Evolutionary conservation across 225 moss, liverwort and hornwort species (phyloP).

Genomic region (Marchantia polymorpha): DNA sequence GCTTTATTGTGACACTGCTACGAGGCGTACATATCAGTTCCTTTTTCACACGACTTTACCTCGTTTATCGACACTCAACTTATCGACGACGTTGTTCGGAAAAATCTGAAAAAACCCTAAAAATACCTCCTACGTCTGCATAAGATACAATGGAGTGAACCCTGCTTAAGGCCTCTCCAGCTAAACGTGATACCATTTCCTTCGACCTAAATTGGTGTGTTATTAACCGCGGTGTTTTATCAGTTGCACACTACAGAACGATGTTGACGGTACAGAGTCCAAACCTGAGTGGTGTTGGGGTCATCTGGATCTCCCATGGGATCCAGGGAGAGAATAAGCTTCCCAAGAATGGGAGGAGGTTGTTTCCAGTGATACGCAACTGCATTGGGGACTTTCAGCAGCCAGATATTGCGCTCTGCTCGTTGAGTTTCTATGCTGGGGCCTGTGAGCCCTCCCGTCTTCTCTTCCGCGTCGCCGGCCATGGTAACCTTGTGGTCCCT

Average conservation of each 20-base stretch:
- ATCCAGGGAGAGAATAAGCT: slow-evolving; percentile 73
- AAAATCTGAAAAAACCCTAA: neutral
- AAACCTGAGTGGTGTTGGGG: slow-evolving; percentile 43
- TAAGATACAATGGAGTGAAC: neutral
- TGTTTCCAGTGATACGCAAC: slow-evolving; percentile 75
- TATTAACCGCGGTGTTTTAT: neutral
- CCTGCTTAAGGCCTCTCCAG: neutral
- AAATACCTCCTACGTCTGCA: neutral
- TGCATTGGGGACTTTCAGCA: slow-evolving; percentile 81
- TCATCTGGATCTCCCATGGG: slow-evolving; percentile 58
- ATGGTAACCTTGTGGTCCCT: neutral
- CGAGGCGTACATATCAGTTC: neutral
- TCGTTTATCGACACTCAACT: neutral
- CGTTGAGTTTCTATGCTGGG: slow-evolving; percentile 54
- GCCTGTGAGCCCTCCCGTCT: slow-evolving; percentile 42
- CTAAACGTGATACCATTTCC: neutral
- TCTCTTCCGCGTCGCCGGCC: slow-evolving; percentile 45
- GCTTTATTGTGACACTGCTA: neutral
- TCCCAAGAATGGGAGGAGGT: slow-evolving; percentile 68
- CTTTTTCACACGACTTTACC: no score
- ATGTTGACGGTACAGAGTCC: neutral
- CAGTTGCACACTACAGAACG: neutral
- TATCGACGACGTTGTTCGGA: neutral
- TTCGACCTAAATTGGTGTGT: slow-evolving; percentile 1
- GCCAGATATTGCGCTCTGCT: slow-evolving; percentile 74